Base-by-base conservation (phyloP, 192 early-diverging fungal genomes). In the Linnemannia elongata region DNA sequence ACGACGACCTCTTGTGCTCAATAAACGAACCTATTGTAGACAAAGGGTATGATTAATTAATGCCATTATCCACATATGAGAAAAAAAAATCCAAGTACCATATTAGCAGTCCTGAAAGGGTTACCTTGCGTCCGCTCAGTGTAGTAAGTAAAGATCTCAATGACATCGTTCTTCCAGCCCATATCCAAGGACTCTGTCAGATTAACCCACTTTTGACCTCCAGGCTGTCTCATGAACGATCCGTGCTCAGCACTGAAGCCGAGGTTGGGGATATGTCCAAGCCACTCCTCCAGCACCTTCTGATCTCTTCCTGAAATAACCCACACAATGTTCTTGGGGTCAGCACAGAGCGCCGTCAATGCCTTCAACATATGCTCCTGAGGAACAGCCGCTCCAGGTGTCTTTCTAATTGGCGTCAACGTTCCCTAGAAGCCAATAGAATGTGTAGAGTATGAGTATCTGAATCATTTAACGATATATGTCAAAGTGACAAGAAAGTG, bases 201-300 rank as follows among this genome's bases (percentile, higher is more conserved):
- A 75, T 96, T 96, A 83, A 93, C 87, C 96, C 96, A 96, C 77
- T 95, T 93, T 38, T 91, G 92, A 60, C 79, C 85, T 0, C 91
- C 91, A 4, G 97, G 96, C 76, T 95, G 94, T 79, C 96, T 95
- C 73, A 99, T 93, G 83, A 99, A 99, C 45, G 94, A 94, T 33
- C 99, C 99, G 83, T 99, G 98, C 87, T 99, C 99, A 22, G 97
- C 98, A 77, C 95, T 95, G 38, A 96, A 90, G 0, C 97, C 97
- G 63, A 99, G 89, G 6, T 93, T 91, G 15, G 89, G 84, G 44
- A 99, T 91, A 42, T 87, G 45, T 22, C 97, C 96, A 36, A 99
- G 89, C 93, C 97, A 97, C 8, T 95, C 88, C 49, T 98, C 96
- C 52, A 99, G 84, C 36, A 95, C 94, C 52, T 92, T 89, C 78